These are phyloP conservation scores for Maudiozyma saulgeensis DNA, from an alignment of 805 yeast species.

Conservation along the genomic window DNA sequence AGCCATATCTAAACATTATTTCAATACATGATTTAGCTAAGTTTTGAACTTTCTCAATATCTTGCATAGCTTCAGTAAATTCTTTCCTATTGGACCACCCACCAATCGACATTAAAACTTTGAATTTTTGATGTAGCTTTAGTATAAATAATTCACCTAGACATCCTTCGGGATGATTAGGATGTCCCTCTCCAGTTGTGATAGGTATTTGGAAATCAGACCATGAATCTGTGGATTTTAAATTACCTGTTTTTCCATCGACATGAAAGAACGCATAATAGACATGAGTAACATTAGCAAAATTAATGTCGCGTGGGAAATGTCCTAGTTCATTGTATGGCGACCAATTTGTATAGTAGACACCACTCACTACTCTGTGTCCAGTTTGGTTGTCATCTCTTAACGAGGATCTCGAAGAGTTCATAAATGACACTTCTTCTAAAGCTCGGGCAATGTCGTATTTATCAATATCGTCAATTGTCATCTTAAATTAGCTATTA, in stretches of 20 bases:
- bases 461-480: not conserved
- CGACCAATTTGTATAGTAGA: conserved; percentile 56
- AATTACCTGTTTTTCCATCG: conserved; percentile 42
- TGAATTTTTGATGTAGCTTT: conserved; percentile 28
- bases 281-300: conserved; percentile 48
- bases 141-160: conserved; percentile 41
- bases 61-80: conserved; percentile 40
- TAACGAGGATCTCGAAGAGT: not conserved
- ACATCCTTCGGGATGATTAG: conserved; percentile 34
- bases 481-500: not conserved
- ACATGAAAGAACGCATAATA: conserved; percentile 71
- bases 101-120: conserved; percentile 69
- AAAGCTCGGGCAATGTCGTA: not conserved
- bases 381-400: conserved; percentile 5
- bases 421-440: not conserved
- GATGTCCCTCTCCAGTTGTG: conserved; percentile 6
- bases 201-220: conserved; percentile 44
- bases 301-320: conserved; percentile 54
- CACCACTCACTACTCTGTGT: conserved; percentile 17
- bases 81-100: conserved; percentile 55
- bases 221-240: conserved; percentile 52
- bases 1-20: conserved; percentile 44
- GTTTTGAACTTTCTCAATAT: conserved; percentile 26
- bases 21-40: conserved; percentile 45
- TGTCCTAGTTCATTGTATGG: conserved; percentile 52